Evolutionary conservation across 495 filamentous ascomycete genomes (phyloP).

Genomic region (Oidiodendron maius): DNA sequence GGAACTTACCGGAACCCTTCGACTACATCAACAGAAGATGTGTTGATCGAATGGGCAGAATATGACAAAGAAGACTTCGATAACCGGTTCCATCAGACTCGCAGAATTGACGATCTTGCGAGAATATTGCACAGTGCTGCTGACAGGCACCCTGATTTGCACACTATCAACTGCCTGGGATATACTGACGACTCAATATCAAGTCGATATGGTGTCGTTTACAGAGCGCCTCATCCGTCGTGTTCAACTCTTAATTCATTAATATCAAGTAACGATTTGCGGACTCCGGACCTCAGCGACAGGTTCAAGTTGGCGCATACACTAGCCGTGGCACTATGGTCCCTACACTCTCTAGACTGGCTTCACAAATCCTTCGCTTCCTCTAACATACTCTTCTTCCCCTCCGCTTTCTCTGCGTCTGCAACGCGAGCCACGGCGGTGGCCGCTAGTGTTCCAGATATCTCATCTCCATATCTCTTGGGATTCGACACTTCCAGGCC

Average conservation of each 20-base stretch:
- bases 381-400: constrained; percentile 31
- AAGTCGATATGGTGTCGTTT: constrained; percentile 27
- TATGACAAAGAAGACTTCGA: constrained; percentile 30
- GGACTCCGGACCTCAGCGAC: constrained; percentile 29
- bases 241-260: constrained; percentile 20
- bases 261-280: constrained; percentile 21
- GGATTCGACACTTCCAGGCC: constrained; percentile 33
- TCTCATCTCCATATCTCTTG: constrained; percentile 23
- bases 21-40: constrained; percentile 14
- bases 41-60: constrained; percentile 30
- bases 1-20: constrained; percentile 19
- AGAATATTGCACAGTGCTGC: constrained; percentile 30
- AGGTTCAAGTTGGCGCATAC: constrained; percentile 26
- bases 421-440: constrained; percentile 14
- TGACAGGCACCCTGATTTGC: constrained; percentile 30
- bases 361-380: constrained; percentile 31
- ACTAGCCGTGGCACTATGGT: constrained; percentile 29
- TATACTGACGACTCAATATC: constrained; percentile 28
- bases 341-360: constrained; percentile 33
- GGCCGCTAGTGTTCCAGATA: constrained; percentile 17
- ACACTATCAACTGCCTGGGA: constrained; percentile 30
- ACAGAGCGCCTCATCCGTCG: constrained; percentile 16
- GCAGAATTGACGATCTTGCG: constrained; percentile 31
- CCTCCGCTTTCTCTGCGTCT: constrained; percentile 13
- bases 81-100: constrained; percentile 23